A percentile compares a stretch with the other conserved stretches of the same genome.
phyloP scores from a whole-genome alignment of 208 protist genomes.

The Crithidia thermophila region DNA sequence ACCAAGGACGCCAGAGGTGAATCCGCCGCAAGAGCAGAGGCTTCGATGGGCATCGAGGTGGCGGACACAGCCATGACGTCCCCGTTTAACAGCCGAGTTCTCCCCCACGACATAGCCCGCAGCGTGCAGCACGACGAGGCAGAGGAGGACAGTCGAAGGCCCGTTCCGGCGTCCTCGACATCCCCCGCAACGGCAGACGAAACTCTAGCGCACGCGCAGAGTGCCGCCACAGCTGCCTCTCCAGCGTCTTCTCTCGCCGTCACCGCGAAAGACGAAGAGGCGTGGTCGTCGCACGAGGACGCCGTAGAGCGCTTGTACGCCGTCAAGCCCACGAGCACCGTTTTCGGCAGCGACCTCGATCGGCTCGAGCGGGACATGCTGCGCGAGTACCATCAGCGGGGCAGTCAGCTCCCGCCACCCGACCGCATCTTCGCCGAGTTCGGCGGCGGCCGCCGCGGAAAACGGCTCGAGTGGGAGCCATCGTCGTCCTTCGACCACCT shows the following conservation, averaged over 20 bases:
- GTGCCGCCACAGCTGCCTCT: conserved; percentile 25
- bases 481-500: conserved; percentile 67
- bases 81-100: conserved; percentile 3
- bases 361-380: conserved; percentile 76
- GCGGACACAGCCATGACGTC: not conserved
- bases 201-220: not conserved
- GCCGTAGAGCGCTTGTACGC: conserved; percentile 41
- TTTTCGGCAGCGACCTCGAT: conserved; percentile 82
- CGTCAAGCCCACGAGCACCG: conserved; percentile 57
- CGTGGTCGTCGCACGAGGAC: conserved; percentile 37
- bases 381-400: conserved; percentile 72
- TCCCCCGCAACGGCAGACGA: not conserved
- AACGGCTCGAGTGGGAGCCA: conserved; percentile 52
- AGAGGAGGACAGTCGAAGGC: not conserved
- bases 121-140: not conserved
- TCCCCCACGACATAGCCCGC: conserved; percentile 18
- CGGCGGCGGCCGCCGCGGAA: conserved; percentile 38
- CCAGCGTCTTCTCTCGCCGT: conserved; percentile 12
- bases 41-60: not conserved
- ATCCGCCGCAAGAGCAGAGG: conserved; percentile 3
- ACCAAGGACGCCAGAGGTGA: conserved; percentile 23
- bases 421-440: conserved; percentile 62
- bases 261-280: conserved; percentile 18
- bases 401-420: conserved; percentile 41
- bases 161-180: not conserved